Percentiles rank a stretch among this genome's conserved stretches.
Evolutionary conservation across 306 rosid genomes (phyloP).

Genomic region (Cotoneaster glaucophyllus): DNA sequence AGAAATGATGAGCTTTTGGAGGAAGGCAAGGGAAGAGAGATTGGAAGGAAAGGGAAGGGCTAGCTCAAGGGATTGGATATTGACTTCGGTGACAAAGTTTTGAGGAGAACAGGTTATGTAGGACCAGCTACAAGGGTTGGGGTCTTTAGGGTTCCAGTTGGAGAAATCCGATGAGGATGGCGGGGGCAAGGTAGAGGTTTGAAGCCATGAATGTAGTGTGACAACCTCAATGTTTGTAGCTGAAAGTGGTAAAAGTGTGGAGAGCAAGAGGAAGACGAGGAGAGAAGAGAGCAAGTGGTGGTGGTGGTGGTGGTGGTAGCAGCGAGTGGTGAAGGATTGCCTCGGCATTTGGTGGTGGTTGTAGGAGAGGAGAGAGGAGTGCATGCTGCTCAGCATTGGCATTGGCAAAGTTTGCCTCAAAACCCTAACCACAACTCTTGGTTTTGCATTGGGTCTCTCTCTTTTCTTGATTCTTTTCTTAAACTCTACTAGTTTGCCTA

Average conservation of each 20-base stretch:
- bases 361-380: conserved; percentile 29
- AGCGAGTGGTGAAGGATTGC: conserved; percentile 21
- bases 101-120: conserved; percentile 58
- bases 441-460: conserved; percentile 55
- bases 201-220: conserved; percentile 60
- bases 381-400: conserved; percentile 61
- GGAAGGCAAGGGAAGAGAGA: conserved; percentile 49
- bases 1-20: conserved; percentile 55
- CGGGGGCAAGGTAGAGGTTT: conserved; percentile 23
- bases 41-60: conserved; percentile 63
- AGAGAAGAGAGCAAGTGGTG: conserved; percentile 10
- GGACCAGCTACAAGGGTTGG: conserved; percentile 68
- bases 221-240: conserved; percentile 41
- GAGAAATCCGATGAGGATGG: conserved; percentile 33
- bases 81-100: conserved; percentile 49
- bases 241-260: conserved; percentile 6
- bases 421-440: conserved; percentile 46
- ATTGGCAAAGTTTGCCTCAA: conserved; percentile 58
- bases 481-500: conserved; percentile 19
- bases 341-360: conserved; percentile 56
- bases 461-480: conserved; percentile 24
- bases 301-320: conserved; percentile 20
- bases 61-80: conserved; percentile 43
- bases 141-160: conserved; percentile 47
- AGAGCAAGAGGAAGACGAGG: conserved; percentile 4